Evolutionary conservation across 495 filamentous ascomycete species (phyloP), one percentile per base, ranked within the genome.

Genomic region (Annulohypoxylon maeteangense): DNA sequence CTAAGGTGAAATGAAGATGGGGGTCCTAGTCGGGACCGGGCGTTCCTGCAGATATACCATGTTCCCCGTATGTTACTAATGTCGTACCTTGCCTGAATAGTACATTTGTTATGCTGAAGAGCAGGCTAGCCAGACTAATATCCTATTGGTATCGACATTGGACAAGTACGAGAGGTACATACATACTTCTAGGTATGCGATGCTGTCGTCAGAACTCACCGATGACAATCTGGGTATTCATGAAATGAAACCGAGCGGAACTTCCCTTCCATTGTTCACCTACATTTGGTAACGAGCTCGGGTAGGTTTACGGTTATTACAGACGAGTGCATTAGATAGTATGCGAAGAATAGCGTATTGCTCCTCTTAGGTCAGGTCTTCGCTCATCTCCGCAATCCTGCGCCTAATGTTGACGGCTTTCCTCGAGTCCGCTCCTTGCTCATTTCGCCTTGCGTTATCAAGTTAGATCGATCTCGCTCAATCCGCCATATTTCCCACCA

Each of bases 361-460:
- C 47, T 72, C 42, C 44, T 72, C 62, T 54, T 58, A 72, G 60
- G 27, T 29, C 18, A 48, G 57, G 27, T 58, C 50, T 23, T 73
- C 62, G 70, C 70, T 59, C 70, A 73, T 69, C 70, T 73, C 70
- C 70, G 70, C 70, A 73, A 69, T 69, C 70, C 65, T 73, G 23
- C 61, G 65, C 62, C 50, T 44, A 62, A 69, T 65, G 54, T 68
- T 73, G 65, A 62, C 61, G 34, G 57, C 32, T 58, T 58, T 68
- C 56, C 40, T 31, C 38, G 32, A 62, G 29, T 45, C 48, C 36
- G 48, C 59, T 62, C 70, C 53, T 68, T 68, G 48, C 20, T 73
- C 65, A 68, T 73, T 73, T 73, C 70, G 40, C 59, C 60, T 32
- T 73, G 55, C 65, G 47, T 64, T 62, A 65, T 38, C 29, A 42